Base-by-base conservation (phyloP, 352 stramenopile species). In the Phytophthora pistaciae region DNA sequence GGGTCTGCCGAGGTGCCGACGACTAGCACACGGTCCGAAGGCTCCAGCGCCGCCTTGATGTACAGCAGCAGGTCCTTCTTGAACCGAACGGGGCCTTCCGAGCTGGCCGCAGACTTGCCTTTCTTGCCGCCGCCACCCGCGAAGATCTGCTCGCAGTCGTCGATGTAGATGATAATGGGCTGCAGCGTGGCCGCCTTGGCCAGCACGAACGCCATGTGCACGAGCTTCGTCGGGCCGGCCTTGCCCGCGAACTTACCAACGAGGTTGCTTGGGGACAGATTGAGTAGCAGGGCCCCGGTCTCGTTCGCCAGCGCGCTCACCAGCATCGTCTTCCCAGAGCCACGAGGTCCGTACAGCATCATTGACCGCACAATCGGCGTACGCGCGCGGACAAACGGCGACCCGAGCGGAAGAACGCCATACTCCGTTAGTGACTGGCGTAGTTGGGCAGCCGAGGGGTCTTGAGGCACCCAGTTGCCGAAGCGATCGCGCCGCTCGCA, bases 131-230 rank as follows among this genome's bases (percentile, higher is more conserved):
- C 78, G 0, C 83, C 85, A 18, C 76, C 78, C 1, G 90, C 79
- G 54, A 98, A 98, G 31, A 98, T 85, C 64, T 98, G 85, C 52
- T 98, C 93, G 60, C 88, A 97, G 16, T 98, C 82, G 68, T 99
- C 94, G 3, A 99, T 95, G 78, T 98, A 99, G 60, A 99, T 94
- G 18, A 99, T 87, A 29, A 97, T 87, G 5, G 95, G 96, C 65
- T 92, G 85, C 31, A 98, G 78, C 10, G 74, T 71, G n/a, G 83
- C 50, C 27, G 97, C 88, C 61, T 94, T 97, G 21, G 96, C 93
- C 42, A 99, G 77, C 46, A 89, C 74, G 64, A 98, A 98, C n/a
- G 86, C 88, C 92, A 98, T 98, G 78, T 99, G 96, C 31, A 98
- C 78, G 29, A 98, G 82, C 68, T 98, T 98, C 1, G 92, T 98